Evolutionary conservation across 164 flowering plant genomes (phyloP).

Genomic region (Pachysandra terminalis): DNA sequence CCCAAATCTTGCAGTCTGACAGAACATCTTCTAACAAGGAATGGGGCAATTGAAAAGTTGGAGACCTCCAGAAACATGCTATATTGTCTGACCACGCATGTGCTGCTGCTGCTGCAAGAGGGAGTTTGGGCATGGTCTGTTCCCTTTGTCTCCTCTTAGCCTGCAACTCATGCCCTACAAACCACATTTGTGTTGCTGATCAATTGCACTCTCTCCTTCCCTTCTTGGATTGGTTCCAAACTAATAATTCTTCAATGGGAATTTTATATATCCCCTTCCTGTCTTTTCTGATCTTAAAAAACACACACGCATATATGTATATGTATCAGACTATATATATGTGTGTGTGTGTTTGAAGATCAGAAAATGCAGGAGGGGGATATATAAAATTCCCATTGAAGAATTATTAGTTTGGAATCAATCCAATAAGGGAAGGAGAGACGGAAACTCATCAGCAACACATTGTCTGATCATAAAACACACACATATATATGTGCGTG

Average conservation of each 20-base stretch:
- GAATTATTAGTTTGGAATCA: background rate
- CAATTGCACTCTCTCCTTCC: background rate
- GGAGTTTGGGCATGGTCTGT: slow-evolving; percentile 6
- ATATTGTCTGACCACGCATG: slow-evolving; percentile 14
- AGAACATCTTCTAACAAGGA: slow-evolving; percentile 3
- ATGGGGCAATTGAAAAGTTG: slow-evolving; percentile 16
- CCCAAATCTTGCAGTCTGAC: background rate
- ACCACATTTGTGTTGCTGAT: slow-evolving; percentile 2
- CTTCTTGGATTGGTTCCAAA: background rate
- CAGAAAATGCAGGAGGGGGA: too few species aligned
- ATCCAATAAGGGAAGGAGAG: background rate
- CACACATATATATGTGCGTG: too few species aligned
- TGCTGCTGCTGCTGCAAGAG: slow-evolving; percentile 8
- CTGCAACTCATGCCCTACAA: slow-evolving; percentile 8
- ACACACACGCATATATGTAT: background rate
- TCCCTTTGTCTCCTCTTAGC: slow-evolving; percentile 16
- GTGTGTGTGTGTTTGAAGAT: background rate
- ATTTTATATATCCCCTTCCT: too few species aligned
- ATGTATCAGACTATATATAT: too few species aligned
- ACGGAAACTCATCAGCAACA: too few species aligned
- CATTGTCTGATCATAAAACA: too few species aligned
- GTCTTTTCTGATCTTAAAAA: too few species aligned
- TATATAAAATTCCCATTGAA: background rate
- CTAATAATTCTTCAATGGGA: background rate
- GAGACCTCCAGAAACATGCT: slow-evolving; percentile 8